phyloP scores from a whole-genome alignment of 768 basidiomycete species.

The Coprinopsis cinerea region DNA sequence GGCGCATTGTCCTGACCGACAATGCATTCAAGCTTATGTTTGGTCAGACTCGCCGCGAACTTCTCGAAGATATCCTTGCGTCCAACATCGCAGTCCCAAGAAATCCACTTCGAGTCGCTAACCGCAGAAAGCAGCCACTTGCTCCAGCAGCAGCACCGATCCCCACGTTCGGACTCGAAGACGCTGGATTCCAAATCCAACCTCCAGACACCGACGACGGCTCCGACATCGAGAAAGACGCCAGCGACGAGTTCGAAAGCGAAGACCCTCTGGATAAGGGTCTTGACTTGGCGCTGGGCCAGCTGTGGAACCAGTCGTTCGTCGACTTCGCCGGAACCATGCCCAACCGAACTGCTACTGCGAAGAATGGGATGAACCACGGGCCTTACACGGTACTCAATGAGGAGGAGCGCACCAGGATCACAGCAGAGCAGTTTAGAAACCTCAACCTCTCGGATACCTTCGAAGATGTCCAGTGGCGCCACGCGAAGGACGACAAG shows the following conservation, averaged over 20 bases:
- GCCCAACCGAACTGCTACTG: neutral
- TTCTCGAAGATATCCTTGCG: neutral
- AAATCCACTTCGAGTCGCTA: neutral
- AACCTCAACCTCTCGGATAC: neutral
- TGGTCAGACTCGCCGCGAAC: neutral
- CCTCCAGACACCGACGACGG: neutral
- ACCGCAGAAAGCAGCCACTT: neutral
- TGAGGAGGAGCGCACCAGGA: neutral
- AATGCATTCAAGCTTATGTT: neutral
- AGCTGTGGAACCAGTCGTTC: neutral
- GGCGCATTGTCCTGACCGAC: neutral
- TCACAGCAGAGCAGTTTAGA: neutral
- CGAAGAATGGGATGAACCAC: too few species aligned
- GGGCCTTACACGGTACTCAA: neutral
- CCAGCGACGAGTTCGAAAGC: neutral
- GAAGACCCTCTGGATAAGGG: neutral
- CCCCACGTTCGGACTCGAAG: neutral
- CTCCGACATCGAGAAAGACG: conserved; percentile 3
- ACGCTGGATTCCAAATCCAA: neutral
- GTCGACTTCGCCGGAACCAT: neutral
- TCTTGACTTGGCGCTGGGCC: neutral
- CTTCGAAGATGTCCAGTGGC: neutral
- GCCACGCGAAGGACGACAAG: too few species aligned
- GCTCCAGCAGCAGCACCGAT: neutral
- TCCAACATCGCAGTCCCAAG: neutral